Base-by-base conservation (phyloP, 2,329 filamentous ascomycete species). In the Didymella segeticola region DNA sequence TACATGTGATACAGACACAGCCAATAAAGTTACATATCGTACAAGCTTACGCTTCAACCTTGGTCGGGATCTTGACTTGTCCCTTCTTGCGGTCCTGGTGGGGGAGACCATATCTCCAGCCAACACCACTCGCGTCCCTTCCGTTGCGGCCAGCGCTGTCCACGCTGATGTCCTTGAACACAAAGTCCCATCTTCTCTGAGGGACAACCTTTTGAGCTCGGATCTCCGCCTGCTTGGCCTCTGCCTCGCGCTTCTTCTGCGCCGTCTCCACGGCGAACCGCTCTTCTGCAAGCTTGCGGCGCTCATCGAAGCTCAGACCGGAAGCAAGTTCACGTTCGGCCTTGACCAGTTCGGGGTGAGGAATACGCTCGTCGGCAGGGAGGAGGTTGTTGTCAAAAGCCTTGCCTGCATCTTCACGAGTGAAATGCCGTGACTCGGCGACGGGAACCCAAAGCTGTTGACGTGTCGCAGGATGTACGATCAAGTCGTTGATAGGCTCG, bases 401-500 rank as follows among this genome's bases (percentile, higher is more conserved):
- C 54, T 83, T 82, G 15, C 82, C 86, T 4, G 86, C 86, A 61
- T 88, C 86, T n/a, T 78, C 79, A 64, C 86, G 84, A n/a, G 82
- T 88, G 71, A 88, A 88, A 19, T 80, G 78, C 5, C 85, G 81
- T 1, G 85, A 87, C 69, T 88, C 86, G 5, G 85, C 82, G 19
- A 84, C 81, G 1, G 86, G 86, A 52, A 85, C 82, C 74, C 88
- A 88, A 47, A 88, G 74, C 78, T 84, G 77, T 64, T 81, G 69
- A 63, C 80, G 69, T 48, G 80, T 80, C 56, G 82, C 75, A 3
- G 82, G 78, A 68, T 87, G 83, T 69, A 87, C 71, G 17, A 82
- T 82, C 27, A 88, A 79, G 64, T 88, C 86, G 65, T 88, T 88
- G 68, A 88, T 86, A 20, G 82, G 77, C 71, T 88, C 86, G 67